Evolutionary conservation across 306 rosid genomes (phyloP), one percentile per base, ranked within the genome.

Genomic region (Crotalaria pallida): DNA sequence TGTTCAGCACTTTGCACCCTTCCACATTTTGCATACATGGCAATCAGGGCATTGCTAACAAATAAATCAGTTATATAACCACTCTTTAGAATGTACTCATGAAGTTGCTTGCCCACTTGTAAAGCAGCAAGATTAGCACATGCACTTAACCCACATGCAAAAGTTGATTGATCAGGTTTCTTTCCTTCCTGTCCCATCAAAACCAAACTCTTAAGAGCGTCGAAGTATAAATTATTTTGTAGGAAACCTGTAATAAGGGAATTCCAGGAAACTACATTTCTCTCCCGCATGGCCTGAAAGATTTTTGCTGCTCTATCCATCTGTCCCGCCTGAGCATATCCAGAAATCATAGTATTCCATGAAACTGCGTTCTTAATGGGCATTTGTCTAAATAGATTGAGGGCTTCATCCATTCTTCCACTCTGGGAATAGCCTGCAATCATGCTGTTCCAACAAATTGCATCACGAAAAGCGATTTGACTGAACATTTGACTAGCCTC

Each of bases 371-470:
- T 89, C 84, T 88, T 88, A 62, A 78, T 12, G 18, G 57, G 84
- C 92, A 89, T 88, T 83, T 84, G 80, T 64, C 67, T 66, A 58
- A 92, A 86, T 72, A 92, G 52, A 74, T 63, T 43, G 10, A 77
- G 72, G 55, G 98, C 98, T 58, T 82, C 91, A 21, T 53, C 82
- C 92, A 84, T 82, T 78, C 84, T 82, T 44, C 88, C 98, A 67
- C 79, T 78, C 71, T 83, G 96, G 17, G 81, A 75, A 71, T 82
- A 88, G 34, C 98, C 96, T 43, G 85, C 58, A 71, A 92, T 84
- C 96, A 92, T 84, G 80, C 87, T 84, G 79, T 89, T 92, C 96
- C 92, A 92, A 75, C 96, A 88, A 78, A 92, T 83, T 69, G 48
- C 65, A 71, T 89, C 96, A 10, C 79, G 75, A 3, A 43, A 43